A percentile compares a stretch with the other conserved stretches of the same genome.
Evolutionary conservation across 2,329 filamentous ascomycete genomes (phyloP).

Genomic region (Calonectria crousiana): DNA sequence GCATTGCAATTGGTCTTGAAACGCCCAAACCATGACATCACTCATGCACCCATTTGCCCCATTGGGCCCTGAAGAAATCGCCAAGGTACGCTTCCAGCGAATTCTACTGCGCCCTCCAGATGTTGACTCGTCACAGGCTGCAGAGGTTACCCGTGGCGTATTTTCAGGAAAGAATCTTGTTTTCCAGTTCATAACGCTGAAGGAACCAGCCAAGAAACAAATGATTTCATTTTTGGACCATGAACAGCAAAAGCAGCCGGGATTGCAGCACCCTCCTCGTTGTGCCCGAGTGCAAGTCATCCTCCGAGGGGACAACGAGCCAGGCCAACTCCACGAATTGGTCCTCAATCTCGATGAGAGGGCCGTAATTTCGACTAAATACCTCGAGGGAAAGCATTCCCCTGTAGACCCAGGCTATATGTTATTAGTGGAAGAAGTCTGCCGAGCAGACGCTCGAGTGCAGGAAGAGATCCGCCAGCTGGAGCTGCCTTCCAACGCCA

Average conservation of each 20-base stretch:
- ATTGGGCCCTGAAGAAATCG: slow-evolving; percentile 8
- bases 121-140: slow-evolving; percentile 32
- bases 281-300: slow-evolving; percentile 55
- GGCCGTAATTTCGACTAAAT: slow-evolving; percentile 41
- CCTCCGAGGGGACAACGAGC: slow-evolving; percentile 20
- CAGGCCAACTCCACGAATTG: slow-evolving; percentile 45
- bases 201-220: slow-evolving; percentile 62
- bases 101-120: not conserved
- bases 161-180: slow-evolving; percentile 44
- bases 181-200: slow-evolving; percentile 64
- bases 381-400: slow-evolving; percentile 57
- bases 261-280: slow-evolving; percentile 42
- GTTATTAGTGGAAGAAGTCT: slow-evolving; percentile 60
- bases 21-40: not conserved
- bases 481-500: slow-evolving; percentile 51
- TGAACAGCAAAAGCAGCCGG: slow-evolving; percentile 48
- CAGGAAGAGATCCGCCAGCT: slow-evolving; percentile 57
- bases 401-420: slow-evolving; percentile 63
- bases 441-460: slow-evolving; percentile 56
- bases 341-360: slow-evolving; percentile 45
- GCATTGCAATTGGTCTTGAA: not conserved
- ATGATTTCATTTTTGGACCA: slow-evolving; percentile 59
- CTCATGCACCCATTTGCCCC: slow-evolving; percentile 7
- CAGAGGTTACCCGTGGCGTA: slow-evolving; percentile 34
- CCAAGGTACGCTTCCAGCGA: not conserved